phyloP scores from a whole-genome alignment of 2,329 filamentous ascomycete genomes.

The Beauveria sp. region DNA sequence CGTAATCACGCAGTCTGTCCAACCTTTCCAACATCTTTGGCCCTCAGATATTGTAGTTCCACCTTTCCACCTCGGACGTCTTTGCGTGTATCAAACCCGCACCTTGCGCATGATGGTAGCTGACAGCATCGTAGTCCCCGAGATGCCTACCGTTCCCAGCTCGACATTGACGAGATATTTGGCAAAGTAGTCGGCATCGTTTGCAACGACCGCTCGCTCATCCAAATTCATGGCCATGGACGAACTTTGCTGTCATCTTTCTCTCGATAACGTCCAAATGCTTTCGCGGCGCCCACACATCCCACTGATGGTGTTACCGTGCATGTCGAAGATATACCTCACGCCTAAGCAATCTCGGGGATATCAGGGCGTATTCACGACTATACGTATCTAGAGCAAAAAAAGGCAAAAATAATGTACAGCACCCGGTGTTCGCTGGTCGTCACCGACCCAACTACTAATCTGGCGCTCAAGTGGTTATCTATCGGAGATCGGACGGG shows the following conservation, averaged over 20 bases:
- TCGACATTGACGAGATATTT: conserved; percentile 41
- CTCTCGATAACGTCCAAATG: conserved; percentile 46
- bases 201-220: conserved; percentile 37
- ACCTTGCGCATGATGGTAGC: neutral
- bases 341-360: conserved; percentile 29
- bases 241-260: conserved; percentile 41
- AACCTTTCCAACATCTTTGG: too few species aligned
- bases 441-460: too few species aligned
- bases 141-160: neutral
- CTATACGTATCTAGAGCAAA: too few species aligned
- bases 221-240: conserved; percentile 51
- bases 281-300: conserved; percentile 43
- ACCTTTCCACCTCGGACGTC: too few species aligned
- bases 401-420: too few species aligned
- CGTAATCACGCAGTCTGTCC: too few species aligned
- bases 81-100: too few species aligned
- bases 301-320: conserved; percentile 45
- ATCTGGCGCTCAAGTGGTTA: too few species aligned
- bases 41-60: too few species aligned
- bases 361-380: conserved; percentile 15
- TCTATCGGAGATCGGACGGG: too few species aligned
- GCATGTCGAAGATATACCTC: conserved; percentile 46
- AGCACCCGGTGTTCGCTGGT: too few species aligned
- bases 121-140: neutral
- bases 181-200: conserved; percentile 42